Evolutionary conservation across 225 moss, liverwort and hornwort genomes (phyloP), one percentile per base, ranked within the genome.

Genomic region (Antitrichia curtipendula): DNA sequence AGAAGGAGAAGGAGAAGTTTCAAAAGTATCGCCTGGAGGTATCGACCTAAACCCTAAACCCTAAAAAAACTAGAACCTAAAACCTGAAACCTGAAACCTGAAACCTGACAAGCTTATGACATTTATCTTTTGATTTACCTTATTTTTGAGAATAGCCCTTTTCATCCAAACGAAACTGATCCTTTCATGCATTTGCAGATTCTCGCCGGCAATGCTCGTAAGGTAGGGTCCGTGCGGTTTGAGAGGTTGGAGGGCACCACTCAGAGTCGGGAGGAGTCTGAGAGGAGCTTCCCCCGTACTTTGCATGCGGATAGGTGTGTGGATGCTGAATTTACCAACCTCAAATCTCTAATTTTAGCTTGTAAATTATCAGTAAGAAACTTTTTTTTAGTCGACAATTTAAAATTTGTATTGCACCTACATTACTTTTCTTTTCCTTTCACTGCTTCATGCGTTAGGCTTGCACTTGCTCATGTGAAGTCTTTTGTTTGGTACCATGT

Each of bases 211-310:
- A 99, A 99, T 90, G 98, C 98, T 41, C 94, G 97, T 70, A 99
- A 99, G 89, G 96, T 99, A 73, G 98, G 98, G 49, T 97, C 98
- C 25, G 98, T 99, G 38, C 95, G 98, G 75, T 99, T 99, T 91
- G 94, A 99, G 90, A 91, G 90, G 63, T 83, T 91, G 74, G 96
- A 96, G 89, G 71, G 89, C 43, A 80, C 89, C 45, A 71, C 91
- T 64, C 91, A 78, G 32, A 92, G 87, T 52, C 95, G 91, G 79
- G 97, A 95, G 73, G 94, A 95, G 53, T 91, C 88, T 63, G 93
- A 90, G 81, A 90, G 90, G 84, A 87, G 86, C 64, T 90, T 92
- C 47, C 91, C 92, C 64, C 92, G 92, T 50, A 56, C 90, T 79
- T 84, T 82, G 57, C 84, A 88, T 6, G 74, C 25, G 13, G 90